Evolutionary conservation across 176 grass and related monocot species (phyloP).

Genomic region (Triticum turgidum): DNA sequence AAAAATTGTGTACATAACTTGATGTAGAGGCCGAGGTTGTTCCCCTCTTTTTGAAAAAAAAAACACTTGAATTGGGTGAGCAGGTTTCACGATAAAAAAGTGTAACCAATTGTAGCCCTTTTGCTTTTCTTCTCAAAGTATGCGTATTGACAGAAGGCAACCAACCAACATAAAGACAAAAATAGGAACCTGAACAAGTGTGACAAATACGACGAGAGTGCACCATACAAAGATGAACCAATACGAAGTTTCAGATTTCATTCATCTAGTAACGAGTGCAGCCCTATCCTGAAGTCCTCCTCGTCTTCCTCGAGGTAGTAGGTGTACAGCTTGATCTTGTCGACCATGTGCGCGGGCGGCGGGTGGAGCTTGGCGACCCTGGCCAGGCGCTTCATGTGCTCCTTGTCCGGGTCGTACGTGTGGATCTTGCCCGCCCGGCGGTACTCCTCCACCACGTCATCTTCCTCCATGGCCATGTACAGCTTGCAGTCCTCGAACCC

Average conservation of each 20-base stretch:
- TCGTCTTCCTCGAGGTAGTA: neutral
- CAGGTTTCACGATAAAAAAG: too few relatives aligned
- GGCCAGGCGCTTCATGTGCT: neutral
- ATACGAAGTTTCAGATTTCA: neutral
- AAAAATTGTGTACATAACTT: too few relatives aligned
- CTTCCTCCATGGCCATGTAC: neutral
- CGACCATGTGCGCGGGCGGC: neutral
- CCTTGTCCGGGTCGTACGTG: slow-evolving; percentile 4
- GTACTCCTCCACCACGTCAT: neutral
- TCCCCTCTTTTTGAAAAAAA: too few relatives aligned
- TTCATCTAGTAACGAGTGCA: neutral
- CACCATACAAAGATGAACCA: too few relatives aligned
- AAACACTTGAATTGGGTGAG: too few relatives aligned
- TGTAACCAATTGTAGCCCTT: too few relatives aligned
- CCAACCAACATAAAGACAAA: too few relatives aligned
- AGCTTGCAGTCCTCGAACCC: neutral
- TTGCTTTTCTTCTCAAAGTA: too few relatives aligned
- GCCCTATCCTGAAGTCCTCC: neutral
- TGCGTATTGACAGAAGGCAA: too few relatives aligned
- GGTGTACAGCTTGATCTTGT: neutral
- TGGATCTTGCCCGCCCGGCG: neutral
- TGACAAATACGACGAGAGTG: too few relatives aligned
- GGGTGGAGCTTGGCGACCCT: neutral
- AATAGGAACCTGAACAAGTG: too few relatives aligned
- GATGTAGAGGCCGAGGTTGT: too few relatives aligned